phyloP scores from a whole-genome alignment of 139 green algal genomes.

The Chloropicon primus region DNA sequence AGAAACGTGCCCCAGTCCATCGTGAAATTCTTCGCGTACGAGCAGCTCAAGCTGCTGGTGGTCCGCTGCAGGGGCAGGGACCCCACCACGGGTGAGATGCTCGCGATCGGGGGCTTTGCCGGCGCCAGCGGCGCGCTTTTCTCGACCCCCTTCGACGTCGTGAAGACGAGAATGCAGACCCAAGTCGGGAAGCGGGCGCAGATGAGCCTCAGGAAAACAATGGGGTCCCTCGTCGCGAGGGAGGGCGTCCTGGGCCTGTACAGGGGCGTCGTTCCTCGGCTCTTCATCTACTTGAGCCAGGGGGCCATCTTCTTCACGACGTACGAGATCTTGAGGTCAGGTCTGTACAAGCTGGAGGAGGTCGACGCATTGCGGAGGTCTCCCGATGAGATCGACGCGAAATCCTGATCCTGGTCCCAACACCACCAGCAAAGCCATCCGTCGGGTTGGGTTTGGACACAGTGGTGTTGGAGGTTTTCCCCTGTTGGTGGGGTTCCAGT shows the following conservation, averaged over 20 bases:
- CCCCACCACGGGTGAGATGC: not conserved
- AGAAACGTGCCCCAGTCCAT: conserved; percentile 31
- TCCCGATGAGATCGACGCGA: too few species aligned
- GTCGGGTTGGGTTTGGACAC: too few species aligned
- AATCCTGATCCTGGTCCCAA: too few species aligned
- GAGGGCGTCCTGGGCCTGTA: conserved; percentile 20
- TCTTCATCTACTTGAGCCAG: conserved; percentile 36
- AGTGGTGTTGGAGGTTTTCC: too few species aligned
- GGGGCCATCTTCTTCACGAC: conserved; percentile 34
- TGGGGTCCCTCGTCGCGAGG: conserved; percentile 5
- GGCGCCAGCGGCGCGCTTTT: conserved; percentile 30
- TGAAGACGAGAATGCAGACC: conserved; percentile 37
- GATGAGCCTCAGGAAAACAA: not conserved
- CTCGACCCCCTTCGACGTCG: conserved; percentile 35
- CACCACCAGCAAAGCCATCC: too few species aligned
- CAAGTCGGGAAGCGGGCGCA: conserved; percentile 5
- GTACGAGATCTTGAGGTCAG: conserved; percentile 24
- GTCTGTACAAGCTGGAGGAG: not conserved
- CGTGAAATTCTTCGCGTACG: conserved; percentile 29
- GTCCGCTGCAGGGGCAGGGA: not conserved
- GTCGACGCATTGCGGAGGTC: too few species aligned
- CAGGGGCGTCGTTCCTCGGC: conserved; percentile 19
- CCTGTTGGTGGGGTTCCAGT: too few species aligned
- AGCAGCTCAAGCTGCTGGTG: conserved; percentile 11
- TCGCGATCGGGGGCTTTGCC: conserved; percentile 20